These are phyloP conservation scores for Coriaria nepalensis DNA, from an alignment of 306 rosid species.

Conservation along the genomic window DNA sequence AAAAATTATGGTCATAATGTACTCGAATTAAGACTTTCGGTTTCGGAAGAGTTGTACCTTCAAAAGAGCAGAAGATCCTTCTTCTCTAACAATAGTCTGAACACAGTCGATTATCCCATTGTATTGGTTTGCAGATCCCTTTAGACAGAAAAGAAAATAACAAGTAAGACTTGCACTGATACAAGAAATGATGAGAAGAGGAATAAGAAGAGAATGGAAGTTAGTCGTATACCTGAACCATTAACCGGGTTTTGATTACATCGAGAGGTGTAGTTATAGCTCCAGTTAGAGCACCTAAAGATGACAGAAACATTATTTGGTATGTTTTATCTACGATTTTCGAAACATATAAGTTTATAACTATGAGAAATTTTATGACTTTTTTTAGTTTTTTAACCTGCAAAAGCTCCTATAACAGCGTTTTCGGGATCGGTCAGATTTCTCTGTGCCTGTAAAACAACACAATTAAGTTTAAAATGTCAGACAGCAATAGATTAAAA, in stretches of 20 bases:
- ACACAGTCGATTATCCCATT: slow-evolving; percentile 81
- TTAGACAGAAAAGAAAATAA: slow-evolving; percentile 10
- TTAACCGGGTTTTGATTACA: slow-evolving; percentile 85
- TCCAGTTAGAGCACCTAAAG: slow-evolving; percentile 81
- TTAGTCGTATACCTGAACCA: slow-evolving; percentile 60
- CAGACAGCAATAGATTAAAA: not conserved
- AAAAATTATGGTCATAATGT: not conserved
- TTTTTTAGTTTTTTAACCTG: slow-evolving; percentile 45
- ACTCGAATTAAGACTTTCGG: not conserved
- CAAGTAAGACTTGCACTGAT: not conserved
- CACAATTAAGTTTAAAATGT: slow-evolving; percentile 10
- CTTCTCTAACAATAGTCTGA: slow-evolving; percentile 80
- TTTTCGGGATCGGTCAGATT: slow-evolving; percentile 80
- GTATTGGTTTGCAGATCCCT: slow-evolving; percentile 82
- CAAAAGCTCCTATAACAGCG: slow-evolving; percentile 90
- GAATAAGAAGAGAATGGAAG: not conserved
- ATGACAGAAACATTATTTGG: no score
- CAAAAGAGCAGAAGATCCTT: slow-evolving; percentile 68
- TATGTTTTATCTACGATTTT: no score
- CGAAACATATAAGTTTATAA: not conserved
- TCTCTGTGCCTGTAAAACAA: slow-evolving; percentile 55
- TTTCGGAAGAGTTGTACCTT: slow-evolving; percentile 38
- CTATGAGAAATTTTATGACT: not conserved
- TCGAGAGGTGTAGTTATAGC: slow-evolving; percentile 92
- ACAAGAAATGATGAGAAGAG: not conserved